Evolutionary conservation across 2,329 filamentous ascomycete species (phyloP), one percentile per base, ranked within the genome.

Genomic region (Delphinella strobiligena): DNA sequence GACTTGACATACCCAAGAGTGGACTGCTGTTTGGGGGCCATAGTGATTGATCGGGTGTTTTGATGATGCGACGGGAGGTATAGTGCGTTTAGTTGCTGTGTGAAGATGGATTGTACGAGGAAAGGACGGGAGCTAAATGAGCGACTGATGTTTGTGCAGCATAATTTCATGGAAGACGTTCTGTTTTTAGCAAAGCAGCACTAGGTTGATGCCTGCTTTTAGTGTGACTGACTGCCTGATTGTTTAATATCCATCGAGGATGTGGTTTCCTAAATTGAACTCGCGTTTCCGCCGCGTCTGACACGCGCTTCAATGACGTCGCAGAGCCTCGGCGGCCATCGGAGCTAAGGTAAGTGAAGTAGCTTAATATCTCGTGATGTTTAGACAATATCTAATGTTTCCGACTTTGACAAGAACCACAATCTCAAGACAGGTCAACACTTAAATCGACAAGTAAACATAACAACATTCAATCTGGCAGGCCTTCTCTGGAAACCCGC

Each of bases 1-100:
- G 78, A 66, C 62, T 75, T 80, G 47, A 89, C 86, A 66, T 91
- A 93, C 87, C 84, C 84, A 60, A 93, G 66, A 45, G 83, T 93
- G 53, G 82, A 78, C 65, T 93, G 84, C 64, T 91, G 86, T 59
- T 84, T 87, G 15, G 65, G 64, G 36, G 66, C 50, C 67, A 69
- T 69, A 31, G 19, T 52, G 39, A 37, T 31, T 24, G 22, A 27
- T 12, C 22, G 12, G 22, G 12, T 7, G 7, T 7, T 7, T 7
- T 7, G 12, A 7, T 7, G 22, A 27, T 27, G 12, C 7, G 22
- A 27, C 12, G 22, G 12, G 7, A 27, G 12, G 22, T 27, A 12
- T 27, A 7, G 22, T 12, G 12, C 7, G 7, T 27, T 7, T 27
- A 27, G 7, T 12, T 27, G 22, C 22, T 27, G 22, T 27, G 12